Percentiles rank a stretch among this genome's conserved stretches.
These are phyloP conservation scores for Boletus subcaerulescens DNA, from an alignment of 768 basidiomycete species.

Conservation along the genomic window DNA sequence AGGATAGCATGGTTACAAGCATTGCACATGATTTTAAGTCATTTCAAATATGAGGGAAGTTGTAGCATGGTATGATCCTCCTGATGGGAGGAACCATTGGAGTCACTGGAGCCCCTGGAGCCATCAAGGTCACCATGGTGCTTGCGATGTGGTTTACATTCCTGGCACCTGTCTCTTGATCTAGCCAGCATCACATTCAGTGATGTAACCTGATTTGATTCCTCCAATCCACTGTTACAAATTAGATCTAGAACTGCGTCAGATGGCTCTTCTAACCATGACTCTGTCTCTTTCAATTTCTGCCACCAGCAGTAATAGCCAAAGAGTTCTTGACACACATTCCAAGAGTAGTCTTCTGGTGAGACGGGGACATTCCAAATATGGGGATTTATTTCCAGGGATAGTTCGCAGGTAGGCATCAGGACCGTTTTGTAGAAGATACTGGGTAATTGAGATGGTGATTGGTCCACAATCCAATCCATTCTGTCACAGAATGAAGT, in stretches of 20 bases:
- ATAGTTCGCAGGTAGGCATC: not conserved
- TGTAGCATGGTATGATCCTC: not conserved
- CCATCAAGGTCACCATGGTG: not conserved
- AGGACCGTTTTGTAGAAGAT: not conserved
- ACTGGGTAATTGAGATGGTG: not conserved
- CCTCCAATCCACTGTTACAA: not conserved
- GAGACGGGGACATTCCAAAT: not conserved
- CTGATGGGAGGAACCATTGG: not conserved
- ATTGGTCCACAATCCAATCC: constrained; percentile 6
- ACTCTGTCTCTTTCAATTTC: not conserved
- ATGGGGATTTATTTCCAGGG: not conserved
- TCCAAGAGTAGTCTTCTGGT: not conserved
- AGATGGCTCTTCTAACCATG: constrained; percentile 5
- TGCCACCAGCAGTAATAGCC: not conserved
- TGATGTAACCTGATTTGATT: not conserved
- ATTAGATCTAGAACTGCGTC: not conserved
- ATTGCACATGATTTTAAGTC: too few species aligned
- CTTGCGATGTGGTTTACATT: not conserved
- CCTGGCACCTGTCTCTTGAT: constrained; percentile 1
- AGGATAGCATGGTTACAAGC: too few species aligned
- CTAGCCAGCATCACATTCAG: not conserved
- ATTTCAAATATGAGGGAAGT: not conserved
- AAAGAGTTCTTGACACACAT: not conserved
- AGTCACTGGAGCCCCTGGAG: not conserved
- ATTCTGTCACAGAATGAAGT: not conserved